Evolutionary conservation across 306 rosid genomes (phyloP), one percentile per base, ranked within the genome.

Genomic region (Pachyrhizus erosus): DNA sequence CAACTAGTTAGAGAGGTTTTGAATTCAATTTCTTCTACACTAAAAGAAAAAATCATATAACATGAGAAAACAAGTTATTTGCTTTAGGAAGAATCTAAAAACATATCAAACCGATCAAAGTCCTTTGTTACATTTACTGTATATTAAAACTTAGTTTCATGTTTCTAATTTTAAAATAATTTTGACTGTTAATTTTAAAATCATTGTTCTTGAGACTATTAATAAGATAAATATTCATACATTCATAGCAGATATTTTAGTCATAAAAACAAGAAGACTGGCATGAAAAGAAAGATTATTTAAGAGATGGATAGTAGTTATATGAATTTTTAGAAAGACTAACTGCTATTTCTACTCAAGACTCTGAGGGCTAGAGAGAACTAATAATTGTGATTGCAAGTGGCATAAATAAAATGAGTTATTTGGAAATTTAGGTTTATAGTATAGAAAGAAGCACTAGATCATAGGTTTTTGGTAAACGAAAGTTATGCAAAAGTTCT

Each of bases 361-460:
- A 13, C 67, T 75, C 48, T n/a, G 39, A 20, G 2, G 13, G 29
- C 40, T 65, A 46, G 46, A 52, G 14, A 37, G 75, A 66, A 74
- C 61, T 40, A 37, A 65, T 66, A 73, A 39, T 33, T 74, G 58
- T 82, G 70, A 49, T 74, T 74, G 61, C 24, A 75, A 65, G 75
- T 13, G 49, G 18, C 46, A 26, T 20, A 61, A 23, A 64, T 14
- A 52, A 60, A 72, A 60, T 60, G 52, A 12, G 11, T 72, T 29
- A 45, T 24, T 39, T 70, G 40, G 65, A 81, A 81, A 73, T 37
- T 64, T 48, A 9, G 7, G 9, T 45, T 31, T 37, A 68, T 37
- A 12, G 70, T 31, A 62, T 62, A 76, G 58, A 54, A 70, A 43
- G n/a, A 70, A 55, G 55, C 18, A 39, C 46, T 74, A 66, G 29